A percentile compares a stretch with the other conserved stretches of the same genome.
phyloP scores from a whole-genome alignment of 805 yeast genomes.

The Wickerhamiella occidentalis region DNA sequence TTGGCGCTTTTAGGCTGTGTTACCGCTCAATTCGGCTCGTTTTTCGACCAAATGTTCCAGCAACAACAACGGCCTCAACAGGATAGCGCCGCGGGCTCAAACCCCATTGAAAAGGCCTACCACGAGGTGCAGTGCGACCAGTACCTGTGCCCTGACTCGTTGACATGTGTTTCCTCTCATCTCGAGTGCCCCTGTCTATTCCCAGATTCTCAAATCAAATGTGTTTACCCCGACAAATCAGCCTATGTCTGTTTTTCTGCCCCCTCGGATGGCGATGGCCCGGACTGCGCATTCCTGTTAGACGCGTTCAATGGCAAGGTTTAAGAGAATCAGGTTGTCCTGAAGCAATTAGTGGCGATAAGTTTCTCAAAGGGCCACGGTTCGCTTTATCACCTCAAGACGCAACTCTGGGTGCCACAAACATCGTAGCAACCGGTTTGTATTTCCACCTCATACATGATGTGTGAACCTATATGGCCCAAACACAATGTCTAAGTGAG shows the following conservation, averaged over 20 bases:
- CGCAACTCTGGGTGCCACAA: no score
- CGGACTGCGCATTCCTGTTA: conserved; percentile 75
- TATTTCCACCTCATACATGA: no score
- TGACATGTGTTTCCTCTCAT: conserved; percentile 57
- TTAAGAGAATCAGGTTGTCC: no score
- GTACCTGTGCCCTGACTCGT: conserved; percentile 75
- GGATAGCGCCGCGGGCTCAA: conserved; percentile 12
- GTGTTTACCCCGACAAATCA: conserved; percentile 55
- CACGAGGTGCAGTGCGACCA: conserved; percentile 38
- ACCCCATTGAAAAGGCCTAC: conserved; percentile 17
- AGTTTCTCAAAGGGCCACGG: no score
- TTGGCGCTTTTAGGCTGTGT: not conserved
- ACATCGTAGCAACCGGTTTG: no score
- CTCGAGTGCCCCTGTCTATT: conserved; percentile 83
- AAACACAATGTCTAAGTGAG: no score
- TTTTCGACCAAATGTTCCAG: conserved; percentile 32
- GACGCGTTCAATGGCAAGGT: conserved; percentile 54
- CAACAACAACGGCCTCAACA: conserved; percentile 17
- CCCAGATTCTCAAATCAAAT: conserved; percentile 73
- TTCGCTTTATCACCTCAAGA: no score
- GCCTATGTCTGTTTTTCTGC: conserved; percentile 73
- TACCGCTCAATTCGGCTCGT: conserved; percentile 29
- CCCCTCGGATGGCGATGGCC: conserved; percentile 44
- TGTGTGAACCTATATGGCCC: no score
- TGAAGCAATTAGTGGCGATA: no score